A percentile compares a stretch with the other conserved stretches of the same genome.
Conservation (phyloP, 805 yeast genomes). For the Kodamaea neixiangensis region DNA sequence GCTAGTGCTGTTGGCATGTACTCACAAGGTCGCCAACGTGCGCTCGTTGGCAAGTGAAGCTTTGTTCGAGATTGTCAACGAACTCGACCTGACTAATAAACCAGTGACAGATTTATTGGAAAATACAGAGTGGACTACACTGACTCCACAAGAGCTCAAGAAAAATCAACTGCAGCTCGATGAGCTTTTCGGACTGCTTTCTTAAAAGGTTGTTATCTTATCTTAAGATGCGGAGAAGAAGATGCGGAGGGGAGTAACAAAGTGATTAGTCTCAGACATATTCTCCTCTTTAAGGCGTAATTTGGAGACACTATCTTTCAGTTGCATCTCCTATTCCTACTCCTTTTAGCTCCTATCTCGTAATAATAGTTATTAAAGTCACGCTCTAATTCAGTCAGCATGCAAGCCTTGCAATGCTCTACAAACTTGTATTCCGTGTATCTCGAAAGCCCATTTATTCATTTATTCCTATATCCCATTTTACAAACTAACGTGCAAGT, state of each 20-base stretch:
- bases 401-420: no score
- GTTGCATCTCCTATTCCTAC: no score
- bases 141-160: neutral
- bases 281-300: neutral
- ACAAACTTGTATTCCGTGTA: no score
- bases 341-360: no score
- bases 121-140: conserved; percentile 16
- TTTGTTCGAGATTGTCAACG: conserved; percentile 38
- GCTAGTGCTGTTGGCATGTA: conserved; percentile 26
- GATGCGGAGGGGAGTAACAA: neutral
- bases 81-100: conserved; percentile 13
- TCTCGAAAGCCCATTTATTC: neutral
- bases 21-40: conserved; percentile 32
- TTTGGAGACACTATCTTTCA: no score
- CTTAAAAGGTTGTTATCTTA: neutral
- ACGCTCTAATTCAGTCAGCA: no score
- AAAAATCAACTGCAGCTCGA: neutral
- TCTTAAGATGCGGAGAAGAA: neutral
- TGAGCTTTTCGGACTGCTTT: neutral
- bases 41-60: conserved; percentile 44
- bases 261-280: neutral
- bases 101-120: conserved; percentile 11
- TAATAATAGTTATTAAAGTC: no score
- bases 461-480: neutral
- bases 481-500: conserved; percentile 24